Evolutionary conservation across 495 filamentous ascomycete genomes (phyloP).

Genomic region (Entonaema liquescens): DNA sequence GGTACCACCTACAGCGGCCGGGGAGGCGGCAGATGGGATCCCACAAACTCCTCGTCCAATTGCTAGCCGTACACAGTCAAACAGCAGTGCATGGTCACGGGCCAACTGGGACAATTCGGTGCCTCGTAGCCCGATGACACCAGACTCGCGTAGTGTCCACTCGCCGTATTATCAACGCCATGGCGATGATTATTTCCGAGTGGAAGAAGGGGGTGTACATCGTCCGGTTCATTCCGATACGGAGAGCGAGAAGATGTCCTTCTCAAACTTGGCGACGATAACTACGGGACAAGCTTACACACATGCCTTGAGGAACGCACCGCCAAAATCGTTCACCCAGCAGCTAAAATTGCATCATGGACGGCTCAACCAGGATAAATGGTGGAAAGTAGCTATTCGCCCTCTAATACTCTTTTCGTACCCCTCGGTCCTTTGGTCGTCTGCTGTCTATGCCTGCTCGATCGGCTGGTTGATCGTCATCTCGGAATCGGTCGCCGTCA

Average conservation of each 20-base stretch:
- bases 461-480: conserved; percentile 97
- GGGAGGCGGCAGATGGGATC: conserved; percentile 6
- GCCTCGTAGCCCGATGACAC: conserved; percentile 36
- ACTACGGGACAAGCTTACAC: conserved; percentile 63
- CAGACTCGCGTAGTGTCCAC: conserved; percentile 45
- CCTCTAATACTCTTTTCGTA: conserved; percentile 90
- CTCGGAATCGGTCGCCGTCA: conserved; percentile 82
- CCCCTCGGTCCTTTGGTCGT: conserved; percentile 89
- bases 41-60: conserved; percentile 8
- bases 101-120: conserved; percentile 32
- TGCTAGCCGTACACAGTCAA: conserved; percentile 25
- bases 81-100: conserved; percentile 19
- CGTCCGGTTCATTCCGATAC: conserved; percentile 37
- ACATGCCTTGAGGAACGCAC: conserved; percentile 62
- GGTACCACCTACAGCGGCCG: background rate
- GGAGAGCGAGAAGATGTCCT: conserved; percentile 49
- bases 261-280: conserved; percentile 38
- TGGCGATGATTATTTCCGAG: conserved; percentile 23
- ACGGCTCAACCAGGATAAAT: conserved; percentile 77
- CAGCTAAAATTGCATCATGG: conserved; percentile 80
- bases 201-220: conserved; percentile 19
- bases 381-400: conserved; percentile 76
- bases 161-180: conserved; percentile 45
- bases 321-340: conserved; percentile 73
- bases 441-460: conserved; percentile 84